phyloP scores from a whole-genome alignment of 1,139 yeast species.

The Taiozyma onychis region DNA sequence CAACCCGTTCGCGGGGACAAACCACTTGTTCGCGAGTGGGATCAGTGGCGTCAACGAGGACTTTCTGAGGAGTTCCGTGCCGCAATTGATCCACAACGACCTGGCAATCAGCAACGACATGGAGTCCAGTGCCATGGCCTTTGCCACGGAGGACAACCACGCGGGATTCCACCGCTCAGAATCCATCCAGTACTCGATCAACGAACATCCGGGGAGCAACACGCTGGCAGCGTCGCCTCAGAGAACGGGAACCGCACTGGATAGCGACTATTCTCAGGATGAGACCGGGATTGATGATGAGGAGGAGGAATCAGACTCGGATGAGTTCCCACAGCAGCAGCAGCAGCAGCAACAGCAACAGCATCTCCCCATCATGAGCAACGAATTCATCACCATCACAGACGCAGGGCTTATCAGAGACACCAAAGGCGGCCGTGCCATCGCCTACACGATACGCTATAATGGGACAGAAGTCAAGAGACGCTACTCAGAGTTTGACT shows the following conservation, averaged over 20 bases:
- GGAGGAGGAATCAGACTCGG: neutral
- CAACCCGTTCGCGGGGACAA: conserved; percentile 37
- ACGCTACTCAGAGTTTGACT: conserved; percentile 89
- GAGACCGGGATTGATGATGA: neutral
- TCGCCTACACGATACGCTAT: conserved; percentile 58
- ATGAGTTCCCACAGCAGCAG: neutral
- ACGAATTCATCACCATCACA: neutral
- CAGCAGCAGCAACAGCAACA: neutral
- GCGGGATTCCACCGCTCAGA: neutral
- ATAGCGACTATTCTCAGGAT: neutral
- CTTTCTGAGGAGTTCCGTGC: neutral
- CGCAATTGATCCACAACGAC: neutral
- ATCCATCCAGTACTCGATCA: conserved; percentile 3
- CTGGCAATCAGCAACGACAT: neutral
- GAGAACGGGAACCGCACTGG: neutral
- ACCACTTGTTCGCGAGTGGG: conserved; percentile 29
- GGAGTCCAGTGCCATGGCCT: neutral
- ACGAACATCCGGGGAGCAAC: neutral
- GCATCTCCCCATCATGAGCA: neutral
- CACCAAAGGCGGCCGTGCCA: conserved; percentile 50
- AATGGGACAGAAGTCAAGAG: conserved; percentile 61
- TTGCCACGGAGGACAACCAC: neutral
- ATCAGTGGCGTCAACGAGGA: conserved; percentile 13
- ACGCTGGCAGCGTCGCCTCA: neutral
- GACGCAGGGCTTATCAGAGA: conserved; percentile 7